phyloP scores from a whole-genome alignment of 345 rosid species.

The Conringia planisiliqua region DNA sequence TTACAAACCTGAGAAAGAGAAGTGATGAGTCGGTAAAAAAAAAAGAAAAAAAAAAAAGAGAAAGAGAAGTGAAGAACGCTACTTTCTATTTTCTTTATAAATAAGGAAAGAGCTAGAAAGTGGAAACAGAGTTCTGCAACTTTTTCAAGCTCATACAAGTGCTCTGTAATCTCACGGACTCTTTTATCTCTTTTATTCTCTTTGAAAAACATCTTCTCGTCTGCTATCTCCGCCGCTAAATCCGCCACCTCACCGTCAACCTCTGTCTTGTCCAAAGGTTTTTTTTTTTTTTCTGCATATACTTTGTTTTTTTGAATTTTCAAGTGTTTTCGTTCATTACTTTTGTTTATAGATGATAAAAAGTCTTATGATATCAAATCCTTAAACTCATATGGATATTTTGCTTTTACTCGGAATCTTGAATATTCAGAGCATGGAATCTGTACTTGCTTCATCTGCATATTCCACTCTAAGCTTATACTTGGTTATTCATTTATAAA shows the following conservation, averaged over 20 bases:
- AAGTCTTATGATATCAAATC: neutral
- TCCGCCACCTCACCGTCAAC: constrained; percentile 1
- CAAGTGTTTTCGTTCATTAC: neutral
- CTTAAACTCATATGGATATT: neutral
- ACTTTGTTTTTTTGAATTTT: neutral
- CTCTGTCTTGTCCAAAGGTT: constrained; percentile 5
- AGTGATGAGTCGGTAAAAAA: no score
- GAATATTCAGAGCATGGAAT: neutral
- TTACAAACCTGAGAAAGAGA: neutral
- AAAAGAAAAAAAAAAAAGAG: no score
- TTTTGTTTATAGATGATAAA: neutral
- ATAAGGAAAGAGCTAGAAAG: neutral
- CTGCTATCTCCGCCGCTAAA: constrained; percentile 8
- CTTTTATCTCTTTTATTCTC: neutral
- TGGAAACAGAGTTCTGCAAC: constrained; percentile 12
- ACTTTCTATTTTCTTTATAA: neutral
- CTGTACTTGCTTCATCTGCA: neutral
- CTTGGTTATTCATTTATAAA: neutral
- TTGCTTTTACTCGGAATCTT: neutral
- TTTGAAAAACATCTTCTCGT: neutral
- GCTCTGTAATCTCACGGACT: neutral
- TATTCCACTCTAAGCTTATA: neutral
- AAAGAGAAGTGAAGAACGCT: no score
- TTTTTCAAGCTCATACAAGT: constrained; percentile 1
- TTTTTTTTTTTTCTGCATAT: no score